A percentile compares a stretch with the other conserved stretches of the same genome.
Conservation (phyloP, 1,139 yeast species). For the Nakaseomyces delphensis region DNA sequence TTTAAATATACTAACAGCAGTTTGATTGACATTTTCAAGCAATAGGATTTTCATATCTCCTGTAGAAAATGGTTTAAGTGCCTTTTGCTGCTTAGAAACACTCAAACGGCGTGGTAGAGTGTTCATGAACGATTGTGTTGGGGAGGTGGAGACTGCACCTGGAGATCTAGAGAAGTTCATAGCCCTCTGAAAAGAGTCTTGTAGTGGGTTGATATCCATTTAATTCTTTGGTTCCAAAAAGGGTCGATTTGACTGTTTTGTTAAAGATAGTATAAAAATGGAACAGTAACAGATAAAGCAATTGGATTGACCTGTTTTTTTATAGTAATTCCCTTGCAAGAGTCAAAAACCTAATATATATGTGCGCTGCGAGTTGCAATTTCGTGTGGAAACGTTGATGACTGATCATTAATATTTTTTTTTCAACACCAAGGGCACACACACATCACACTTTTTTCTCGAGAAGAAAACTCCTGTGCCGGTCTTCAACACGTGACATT, state of each 20-base stretch:
- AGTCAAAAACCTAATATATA: not conserved
- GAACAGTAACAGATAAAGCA: not conserved
- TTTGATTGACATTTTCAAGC: slow-evolving; percentile 84
- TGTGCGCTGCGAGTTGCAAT: not conserved
- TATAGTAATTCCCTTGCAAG: not conserved
- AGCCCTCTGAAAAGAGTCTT: slow-evolving; percentile 50
- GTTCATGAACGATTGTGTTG: slow-evolving; percentile 37
- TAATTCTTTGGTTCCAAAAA: too few relatives aligned
- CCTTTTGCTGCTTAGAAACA: slow-evolving; percentile 44
- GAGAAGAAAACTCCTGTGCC: not conserved
- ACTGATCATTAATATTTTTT: slow-evolving; percentile 3
- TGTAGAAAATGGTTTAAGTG: slow-evolving; percentile 26
- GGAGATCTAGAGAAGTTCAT: slow-evolving; percentile 39
- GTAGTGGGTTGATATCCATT: slow-evolving; percentile 46
- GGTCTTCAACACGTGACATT: slow-evolving; percentile 4
- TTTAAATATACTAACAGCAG: slow-evolving; percentile 79
- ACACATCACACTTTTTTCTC: slow-evolving; percentile 3
- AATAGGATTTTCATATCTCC: slow-evolving; percentile 83
- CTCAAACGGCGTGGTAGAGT: slow-evolving; percentile 30
- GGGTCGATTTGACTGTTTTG: not conserved
- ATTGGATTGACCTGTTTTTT: not conserved
- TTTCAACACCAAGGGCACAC: not conserved
- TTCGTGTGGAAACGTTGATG: slow-evolving; percentile 1
- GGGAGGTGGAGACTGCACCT: slow-evolving; percentile 65
- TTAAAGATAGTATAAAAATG: too few relatives aligned